These are phyloP conservation scores for Raphanus hybrid DNA, from an alignment of 441 rosid genomes.

Conservation along the genomic window DNA sequence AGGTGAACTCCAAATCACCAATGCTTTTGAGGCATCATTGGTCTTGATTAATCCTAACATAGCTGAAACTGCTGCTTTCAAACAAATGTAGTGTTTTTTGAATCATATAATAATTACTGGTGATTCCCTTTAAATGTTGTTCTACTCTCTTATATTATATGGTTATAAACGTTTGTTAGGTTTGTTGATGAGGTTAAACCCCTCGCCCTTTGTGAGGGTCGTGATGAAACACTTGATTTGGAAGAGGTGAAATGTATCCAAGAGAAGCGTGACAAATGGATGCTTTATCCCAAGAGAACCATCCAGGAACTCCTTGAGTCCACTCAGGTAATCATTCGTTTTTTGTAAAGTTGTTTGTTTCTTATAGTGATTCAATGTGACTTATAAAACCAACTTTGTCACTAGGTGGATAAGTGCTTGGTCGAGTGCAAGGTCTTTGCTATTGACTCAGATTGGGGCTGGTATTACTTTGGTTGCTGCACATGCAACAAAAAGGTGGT, in stretches of 20 bases:
- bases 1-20: not conserved
- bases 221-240: not conserved
- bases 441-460: not conserved
- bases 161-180: not conserved
- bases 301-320: not conserved
- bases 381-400: not conserved
- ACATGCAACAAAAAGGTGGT: not conserved
- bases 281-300: not conserved
- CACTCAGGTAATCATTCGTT: not conserved
- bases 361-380: not conserved
- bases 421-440: not conserved
- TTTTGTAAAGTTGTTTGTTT: not conserved
- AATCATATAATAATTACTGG: no score
- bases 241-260: not conserved
- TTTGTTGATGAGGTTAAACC: not conserved
- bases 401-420: not conserved
- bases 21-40: not conserved
- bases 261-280: not conserved
- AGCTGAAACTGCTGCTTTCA: not conserved
- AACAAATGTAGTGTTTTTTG: not conserved
- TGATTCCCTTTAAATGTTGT: no score
- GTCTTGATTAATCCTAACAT: not conserved
- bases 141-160: no score
- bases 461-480: not conserved
- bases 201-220: not conserved